Evolutionary conservation across 805 yeast genomes (phyloP), one percentile per base, ranked within the genome.

Genomic region (Myxozyma neglecta): DNA sequence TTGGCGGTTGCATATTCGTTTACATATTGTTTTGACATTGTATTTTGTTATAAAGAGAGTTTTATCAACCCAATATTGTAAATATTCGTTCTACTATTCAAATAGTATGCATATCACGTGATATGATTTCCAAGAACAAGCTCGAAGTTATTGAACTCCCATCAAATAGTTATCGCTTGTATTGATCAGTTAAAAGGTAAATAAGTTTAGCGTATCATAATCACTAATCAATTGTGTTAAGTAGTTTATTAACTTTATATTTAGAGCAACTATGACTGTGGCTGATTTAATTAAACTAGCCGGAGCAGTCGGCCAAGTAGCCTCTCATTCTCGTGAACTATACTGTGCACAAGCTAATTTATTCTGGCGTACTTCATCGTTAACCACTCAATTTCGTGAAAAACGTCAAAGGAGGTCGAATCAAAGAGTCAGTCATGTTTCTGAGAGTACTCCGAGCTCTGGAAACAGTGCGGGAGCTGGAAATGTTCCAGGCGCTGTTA

Each of bases 261-360:
- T 3, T 3, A 39, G 42, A 13, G 16, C 16, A 39, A 39, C n/a
- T n/a, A 52, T 60, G 64, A 56, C 61, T 8, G 40, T 57, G 18
- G 46, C 66, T 7, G 66, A 63, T 49, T 35, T 63, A 1, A 60
- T 63, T 11, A 60, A 64, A 20, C 34, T 59, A 9, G 52, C 66
- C 2, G 54, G 50, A 24, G 66, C 64, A 10, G 59, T 34, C 13
- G 39, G 61, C 20, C 42, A 44, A 40, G 61, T 59, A 6, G 61
- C 39, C 13, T 34, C 32, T 9, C 57, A 45, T 32, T 46, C 61
- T 14, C 46, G 59, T 10, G 56, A 50, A 46, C 20, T 56, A 11
- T 56, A 53, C 32, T n/a, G 42, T 14, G 61, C 59, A 8, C 56
- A 60, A 18, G 55, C 57, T 4, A 44, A 42, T 34, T 46, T 44